Evolutionary conservation across 176 grass and related monocot genomes (phyloP), one percentile per base, ranked within the genome.

Genomic region (Bonia amplexicaulis): DNA sequence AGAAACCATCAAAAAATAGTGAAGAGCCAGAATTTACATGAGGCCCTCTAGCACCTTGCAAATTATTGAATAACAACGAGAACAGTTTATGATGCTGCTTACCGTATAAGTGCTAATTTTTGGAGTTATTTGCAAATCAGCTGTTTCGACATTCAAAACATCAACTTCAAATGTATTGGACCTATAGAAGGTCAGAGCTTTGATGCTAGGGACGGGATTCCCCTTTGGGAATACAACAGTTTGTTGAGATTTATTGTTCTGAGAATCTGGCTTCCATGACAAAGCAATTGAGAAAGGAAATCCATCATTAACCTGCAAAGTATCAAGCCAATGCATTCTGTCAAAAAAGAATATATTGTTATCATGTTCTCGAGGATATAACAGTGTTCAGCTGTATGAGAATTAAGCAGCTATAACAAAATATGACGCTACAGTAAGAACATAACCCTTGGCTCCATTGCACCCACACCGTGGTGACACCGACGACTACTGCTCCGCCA

Each of bases 241-340:
- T 83, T 59, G 76, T 25, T 93, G 91, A 1, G 45, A 19, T 93
- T 52, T 80, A 68, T 57, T 80, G 58, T 85, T 87, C 81, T 89
- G 85, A 45, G 88, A 69, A 52, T 93, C 96, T 22, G 80, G 9
- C 33, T 92, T 98, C 89, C 91, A 95, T 12, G 93, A 90, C 66
- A 98, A 85, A 35, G 84, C 89, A 60, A 98, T 89, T 67, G 93
- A 78, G 66, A 95, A 98, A 54, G 93, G 93, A 79, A 91, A 95
- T 8, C 85, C 91, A 20, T 98, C 96, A 71, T 90, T 85, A 78
- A 98, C 88, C 96, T 94, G 74, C 22, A 90, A 77, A 85, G 31
- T 20, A 87, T 23, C 40, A 33, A 59, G 8, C 31, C 47, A 74
- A 71, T 55, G 31, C 19, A 67, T 67, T 80, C 33, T 23, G 20